Evolutionary conservation across 2,329 filamentous ascomycete genomes (phyloP), one percentile per base, ranked within the genome.

Genomic region (Cercospora citrullina): DNA sequence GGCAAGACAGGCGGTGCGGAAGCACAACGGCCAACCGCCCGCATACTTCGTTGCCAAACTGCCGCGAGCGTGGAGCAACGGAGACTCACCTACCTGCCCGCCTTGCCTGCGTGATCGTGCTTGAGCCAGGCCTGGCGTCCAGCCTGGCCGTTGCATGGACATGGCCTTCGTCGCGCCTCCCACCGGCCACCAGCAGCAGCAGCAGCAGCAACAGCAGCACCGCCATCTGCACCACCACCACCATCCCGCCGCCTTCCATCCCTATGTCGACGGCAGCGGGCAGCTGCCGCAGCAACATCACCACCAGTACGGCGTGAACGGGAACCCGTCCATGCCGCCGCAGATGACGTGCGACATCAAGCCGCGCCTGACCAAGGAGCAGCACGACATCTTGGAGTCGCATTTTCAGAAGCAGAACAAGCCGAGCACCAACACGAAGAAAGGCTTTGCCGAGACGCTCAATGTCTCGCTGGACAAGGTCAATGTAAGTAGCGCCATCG

Each of bases 401-500:
- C 81, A 85, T 68, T 85, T 83, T 72, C 79, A 79, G 73, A 76
- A 79, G 68, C 81, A 84, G 75, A 77, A 78, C 70, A 85, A 85
- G 77, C 83, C 83, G 31, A 83, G 79, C 71, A 85, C 83, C 42
- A 80, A 76, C 74, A 81, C 80, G 48, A 85, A 85, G 76, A 84
- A 84, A 76, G 79, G 79, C 53, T 84, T 84, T 68, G 83, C 83
- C 51, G 80, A 83, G 68, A 74, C 75, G 21, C 77, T 85, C 30
- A 79, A 79, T 59, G 83, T 85, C 30, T 82, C 83, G 39, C 75
- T 85, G 66, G 83, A 85, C 75, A 85, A 85, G 78, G 83, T 85
- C 75, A 85, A 85, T 71, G 83, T 84, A 74, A 76, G 83, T 81
- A 21, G 12, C 31, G 53, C 60, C 36, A 39, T 39, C 36, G 36